Base-by-base conservation (phyloP, 2,329 filamentous ascomycete genomes). In the Stemphylium lycopersici region DNA sequence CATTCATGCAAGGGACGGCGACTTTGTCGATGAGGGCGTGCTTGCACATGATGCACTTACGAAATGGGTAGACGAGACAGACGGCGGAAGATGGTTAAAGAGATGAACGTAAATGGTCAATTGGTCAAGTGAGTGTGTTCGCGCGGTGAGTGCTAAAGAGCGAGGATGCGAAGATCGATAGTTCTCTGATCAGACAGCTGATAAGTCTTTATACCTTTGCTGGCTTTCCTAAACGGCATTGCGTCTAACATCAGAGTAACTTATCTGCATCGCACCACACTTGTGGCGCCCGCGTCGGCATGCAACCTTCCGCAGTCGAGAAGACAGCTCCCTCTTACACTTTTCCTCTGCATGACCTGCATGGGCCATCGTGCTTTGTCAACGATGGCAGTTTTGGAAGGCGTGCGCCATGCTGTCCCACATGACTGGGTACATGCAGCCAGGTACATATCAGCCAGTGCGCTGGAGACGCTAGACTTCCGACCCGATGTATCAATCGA, bases 1-100 rank as follows among this genome's bases (percentile, higher is more conserved):
- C 65, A 47, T 69, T 61, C 57, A 73, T 71, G 46, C 51, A 69
- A 38, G 62, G 64, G 44, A 69, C 55, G 22, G 65, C 53, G 40
- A 67, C 53, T 37, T 59, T 68, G 51, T 69, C 62, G 46, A 67
- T 59, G 48, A 64, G 60, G 45, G 48, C 54, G 33, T 65, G 62
- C 29, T 66, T 63, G 55, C 69, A 73, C 70, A 73, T 72, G 24
- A 42, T 51, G 48, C 26, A 29, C 26, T 16, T 53, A 37, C 13
- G 8, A 11, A 29, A 29, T 16, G 24, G 37, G 32, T 13, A 24
- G 10, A 29, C 20, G 22, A 22, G 22, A 41, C 6, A 26, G n/a
- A 8, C 20, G n/a, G 10, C 12, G 10, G 26, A n/a, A 41, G 46
- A 41, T 42, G 11, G 32, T 32, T 37, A 24, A 15, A 36, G 26